phyloP scores from a whole-genome alignment of 1,284 basidiomycete species.

The Filobasidium uniguttulatum region DNA sequence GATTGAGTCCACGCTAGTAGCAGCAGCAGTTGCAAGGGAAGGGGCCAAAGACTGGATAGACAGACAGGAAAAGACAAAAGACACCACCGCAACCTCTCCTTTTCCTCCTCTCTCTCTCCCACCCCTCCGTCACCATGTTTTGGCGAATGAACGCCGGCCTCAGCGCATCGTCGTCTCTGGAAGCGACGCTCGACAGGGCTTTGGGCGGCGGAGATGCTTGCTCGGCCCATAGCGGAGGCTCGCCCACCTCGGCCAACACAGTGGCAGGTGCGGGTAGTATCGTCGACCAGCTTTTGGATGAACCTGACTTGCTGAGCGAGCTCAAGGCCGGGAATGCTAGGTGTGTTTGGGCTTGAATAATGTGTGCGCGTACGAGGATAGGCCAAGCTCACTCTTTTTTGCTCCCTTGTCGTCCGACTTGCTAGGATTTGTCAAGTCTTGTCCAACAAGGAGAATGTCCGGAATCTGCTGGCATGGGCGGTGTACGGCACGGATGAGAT shows the following conservation, averaged over 20 bases:
- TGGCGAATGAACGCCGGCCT: conserved; percentile 34
- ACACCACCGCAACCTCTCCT: too few relatives aligned
- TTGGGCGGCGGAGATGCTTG: neutral
- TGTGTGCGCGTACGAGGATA: neutral
- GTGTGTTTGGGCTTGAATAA: conserved; percentile 18
- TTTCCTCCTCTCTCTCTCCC: too few relatives aligned
- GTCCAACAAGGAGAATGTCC: conserved; percentile 28
- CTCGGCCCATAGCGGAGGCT: neutral
- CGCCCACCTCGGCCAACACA: neutral
- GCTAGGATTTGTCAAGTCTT: conserved; percentile 30
- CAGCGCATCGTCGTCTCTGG: conserved; percentile 31
- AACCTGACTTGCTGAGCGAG: conserved; percentile 86
- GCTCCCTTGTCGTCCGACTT: neutral
- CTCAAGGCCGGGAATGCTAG: conserved; percentile 83
- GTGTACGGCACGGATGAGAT: conserved; percentile 34
- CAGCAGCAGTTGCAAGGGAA: too few relatives aligned
- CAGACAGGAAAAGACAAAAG: too few relatives aligned
- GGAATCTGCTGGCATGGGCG: conserved; percentile 32
- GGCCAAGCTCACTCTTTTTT: neutral
- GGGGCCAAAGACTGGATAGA: too few relatives aligned
- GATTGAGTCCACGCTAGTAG: too few relatives aligned
- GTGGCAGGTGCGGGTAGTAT: conserved; percentile 27
- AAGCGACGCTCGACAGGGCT: conserved; percentile 28
- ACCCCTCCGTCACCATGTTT: conserved; percentile 23
- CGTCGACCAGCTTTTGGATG: conserved; percentile 82